Evolutionary conservation across 2,329 filamentous ascomycete species (phyloP).

Genomic region (Penicillium griseofulvum): DNA sequence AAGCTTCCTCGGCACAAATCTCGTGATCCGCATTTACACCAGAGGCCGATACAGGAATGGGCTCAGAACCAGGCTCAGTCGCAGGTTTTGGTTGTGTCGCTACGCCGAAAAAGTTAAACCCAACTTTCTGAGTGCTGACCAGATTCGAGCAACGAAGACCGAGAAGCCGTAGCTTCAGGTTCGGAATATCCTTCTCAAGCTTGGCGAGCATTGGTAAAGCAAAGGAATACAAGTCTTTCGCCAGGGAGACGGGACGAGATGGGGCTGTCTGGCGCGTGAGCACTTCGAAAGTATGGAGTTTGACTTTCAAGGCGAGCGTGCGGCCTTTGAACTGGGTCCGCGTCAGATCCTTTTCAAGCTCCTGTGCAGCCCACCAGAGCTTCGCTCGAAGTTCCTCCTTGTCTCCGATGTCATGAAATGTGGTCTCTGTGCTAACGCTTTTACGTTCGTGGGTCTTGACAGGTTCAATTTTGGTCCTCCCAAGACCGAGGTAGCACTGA

Average conservation of each 20-base stretch:
- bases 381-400: conserved; percentile 69
- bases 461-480: conserved; percentile 78
- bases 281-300: conserved; percentile 91
- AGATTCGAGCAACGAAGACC: conserved; percentile 85
- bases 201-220: conserved; percentile 79
- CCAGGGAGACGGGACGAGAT: conserved; percentile 67
- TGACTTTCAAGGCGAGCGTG: conserved; percentile 89
- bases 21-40: conserved; percentile 56
- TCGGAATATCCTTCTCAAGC: conserved; percentile 77
- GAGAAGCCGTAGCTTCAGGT: conserved; percentile 78
- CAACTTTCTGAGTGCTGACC: conserved; percentile 77
- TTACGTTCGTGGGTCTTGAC: conserved; percentile 89
- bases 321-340: conserved; percentile 80
- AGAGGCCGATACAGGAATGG: neutral
- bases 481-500: conserved; percentile 79
- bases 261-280: conserved; percentile 76
- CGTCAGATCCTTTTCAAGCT: conserved; percentile 80
- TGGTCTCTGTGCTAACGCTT: conserved; percentile 89
- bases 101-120: conserved; percentile 75
- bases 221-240: conserved; percentile 80
- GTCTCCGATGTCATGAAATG: conserved; percentile 76
- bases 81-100: conserved; percentile 23
- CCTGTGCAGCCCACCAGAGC: conserved; percentile 75
- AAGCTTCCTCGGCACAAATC: conserved; percentile 65
- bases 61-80: conserved; percentile 15